Evolutionary conservation across 1,284 basidiomycete species (phyloP).

Genomic region (Abortiporus biennis): DNA sequence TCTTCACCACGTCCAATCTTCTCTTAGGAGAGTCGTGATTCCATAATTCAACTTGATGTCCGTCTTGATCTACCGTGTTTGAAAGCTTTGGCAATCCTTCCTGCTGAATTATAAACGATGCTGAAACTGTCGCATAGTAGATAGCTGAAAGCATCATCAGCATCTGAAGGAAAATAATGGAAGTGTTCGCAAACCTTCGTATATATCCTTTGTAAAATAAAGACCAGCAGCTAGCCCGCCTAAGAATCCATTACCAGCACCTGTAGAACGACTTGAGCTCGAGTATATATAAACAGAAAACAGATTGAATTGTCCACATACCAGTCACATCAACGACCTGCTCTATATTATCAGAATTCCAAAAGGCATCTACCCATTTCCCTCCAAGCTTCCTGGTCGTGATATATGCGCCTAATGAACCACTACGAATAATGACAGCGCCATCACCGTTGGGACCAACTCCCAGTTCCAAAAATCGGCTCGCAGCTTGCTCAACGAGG

Average conservation of each 20-base stretch:
- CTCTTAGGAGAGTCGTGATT: constrained; percentile 58
- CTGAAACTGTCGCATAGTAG: constrained; percentile 71
- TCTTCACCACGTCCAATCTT: constrained; percentile 36
- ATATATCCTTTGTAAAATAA: constrained; percentile 47
- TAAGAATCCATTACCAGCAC: constrained; percentile 85
- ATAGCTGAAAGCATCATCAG: constrained; percentile 37
- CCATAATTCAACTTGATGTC: constrained; percentile 43
- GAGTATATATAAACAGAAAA: neutral
- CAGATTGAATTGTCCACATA: constrained; percentile 23
- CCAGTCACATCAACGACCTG: constrained; percentile 83
- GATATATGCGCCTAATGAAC: constrained; percentile 71
- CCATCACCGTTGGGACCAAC: constrained; percentile 43
- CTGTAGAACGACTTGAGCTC: constrained; percentile 34
- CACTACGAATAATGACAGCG: constrained; percentile 72
- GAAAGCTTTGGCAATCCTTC: constrained; percentile 57
- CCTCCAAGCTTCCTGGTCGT: constrained; percentile 36
- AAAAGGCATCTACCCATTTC: constrained; percentile 77
- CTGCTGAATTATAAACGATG: constrained; percentile 83
- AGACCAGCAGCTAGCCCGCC: constrained; percentile 81
- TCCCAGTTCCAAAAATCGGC: constrained; percentile 50
- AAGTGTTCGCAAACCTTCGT: constrained; percentile 45
- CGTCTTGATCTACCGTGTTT: constrained; percentile 17
- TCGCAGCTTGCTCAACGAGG: constrained; percentile 57
- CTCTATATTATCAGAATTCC: constrained; percentile 38
- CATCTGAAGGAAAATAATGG: neutral